Base-by-base conservation (phyloP, 2,329 filamentous ascomycete genomes). In the Aspergillus arachidicola region DNA sequence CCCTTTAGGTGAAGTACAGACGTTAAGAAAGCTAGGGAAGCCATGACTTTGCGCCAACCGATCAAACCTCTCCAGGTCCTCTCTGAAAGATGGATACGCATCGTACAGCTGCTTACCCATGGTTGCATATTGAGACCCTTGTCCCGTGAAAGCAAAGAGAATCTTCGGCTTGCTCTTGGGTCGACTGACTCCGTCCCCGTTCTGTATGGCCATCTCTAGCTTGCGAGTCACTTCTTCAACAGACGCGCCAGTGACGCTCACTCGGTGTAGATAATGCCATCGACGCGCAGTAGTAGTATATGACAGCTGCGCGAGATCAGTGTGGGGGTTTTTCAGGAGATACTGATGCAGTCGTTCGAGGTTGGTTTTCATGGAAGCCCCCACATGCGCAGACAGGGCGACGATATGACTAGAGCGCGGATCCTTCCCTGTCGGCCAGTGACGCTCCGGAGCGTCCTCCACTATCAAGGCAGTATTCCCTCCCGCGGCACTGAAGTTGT, bases 401-500 rank as follows among this genome's bases (percentile, higher is more conserved):
- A 91, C 77, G n/a, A 87, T 73, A 61, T 90, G 85, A 2, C 80
- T 79, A 10, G 73, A 77, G 23, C 88, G 83, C 5, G 85, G 80
- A 66, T 90, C 87, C 54, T 38, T 2, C 69, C 74, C 41, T 3
- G 43, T 21, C 43, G 9, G 11, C 9, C 11, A 21, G n/a, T 46
- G 7, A 12, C n/a, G 10, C 9, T 21, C 43, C n/a, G 86, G 86
- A 0, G 81, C 84, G 60, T 91, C 88, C 71, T 90, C 86, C 1
- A 91, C 69, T 6, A 91, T 74, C 23, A 90, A 73, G 86, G 84
- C 0, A 9, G 88, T 90, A 76, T 91, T 91, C 21, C 89, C 89
- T 67, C 89, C 89, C 60, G 89, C 87, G 9, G 89, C 90, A 66
- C 85, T 85, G 72, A 90, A 91, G 78, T 90, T 90, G 80, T 91